Evolutionary conservation across 768 basidiomycete genomes (phyloP), one percentile per base, ranked within the genome.

Genomic region (Nevesoporus exiguus): DNA sequence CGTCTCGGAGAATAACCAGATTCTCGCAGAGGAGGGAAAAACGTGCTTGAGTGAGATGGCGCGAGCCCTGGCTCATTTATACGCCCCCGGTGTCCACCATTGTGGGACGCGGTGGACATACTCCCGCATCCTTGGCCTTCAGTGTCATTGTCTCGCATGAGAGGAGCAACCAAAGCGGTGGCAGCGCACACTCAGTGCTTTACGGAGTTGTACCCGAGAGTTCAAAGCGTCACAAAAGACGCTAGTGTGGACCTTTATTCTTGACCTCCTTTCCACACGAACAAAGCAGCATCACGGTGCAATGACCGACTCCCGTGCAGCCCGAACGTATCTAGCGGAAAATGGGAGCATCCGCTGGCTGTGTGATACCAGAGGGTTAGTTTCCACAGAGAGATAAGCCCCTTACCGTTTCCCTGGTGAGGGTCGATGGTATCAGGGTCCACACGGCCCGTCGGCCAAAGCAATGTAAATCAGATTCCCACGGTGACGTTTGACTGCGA

Each of bases 1-100:
- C 25, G 46, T 43, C 49, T 15, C 41, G 19, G 58, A 57, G 65
- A 62, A 60, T 60, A 30, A 53, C 58, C 62, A 57, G 62, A 54
- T 57, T 59, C 61, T 55, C 56, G 42, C 15, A 22, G 47, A 42
- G 11, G 44, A n/a, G 8, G 24, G 41, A 33, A 13, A 22, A 15
- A 22, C 21, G 21, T 3, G 40, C 41, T 25, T 10, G 36, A 21
- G 21, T 17, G 42, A 33, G 21, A 31, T 25, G 34, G n/a, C n/a
- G 41, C 11, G 14, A 7, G 25, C 30, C n/a, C 7, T 25, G 21
- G n/a, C n/a, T n/a, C 7, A 14, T 44, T 66, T 66, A 60, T 63
- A 68, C 48, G 4, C 37, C 29, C 25, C 47, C 44, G 19, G 13
- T 13, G 37, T 19, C 24, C 33, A n/a, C 41, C 39, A 51, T 53